Base-by-base conservation (phyloP, 345 rosid genomes). In the Boechera divaricarpa region DNA sequence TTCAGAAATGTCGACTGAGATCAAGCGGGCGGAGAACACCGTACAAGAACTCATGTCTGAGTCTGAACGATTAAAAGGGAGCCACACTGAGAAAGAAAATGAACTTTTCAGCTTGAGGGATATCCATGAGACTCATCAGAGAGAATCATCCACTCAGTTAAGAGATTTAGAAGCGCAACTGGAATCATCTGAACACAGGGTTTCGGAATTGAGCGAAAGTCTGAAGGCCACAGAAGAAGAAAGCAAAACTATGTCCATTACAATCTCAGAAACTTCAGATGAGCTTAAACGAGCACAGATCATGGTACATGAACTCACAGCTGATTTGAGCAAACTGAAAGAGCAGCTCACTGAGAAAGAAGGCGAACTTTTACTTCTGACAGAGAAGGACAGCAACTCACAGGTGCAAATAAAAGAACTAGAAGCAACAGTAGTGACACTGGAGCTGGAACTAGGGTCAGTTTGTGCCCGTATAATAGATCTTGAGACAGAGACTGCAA, bases 11-110 rank as follows among this genome's bases (percentile, higher is more conserved):
- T 80, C 89, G 29, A 75, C 31, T 80, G 87, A 84, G 78, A 86
- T 89, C 59, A 80, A 79, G 77, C 78, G 70, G 68, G 90, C 89
- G 18, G 86, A 75, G 73, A 79, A 66, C 76, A 65, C 70, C 35
- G 77, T 82, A 62, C 76, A 83, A 75, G 85, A 74, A 56, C 84
- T 82, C 65, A 51, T 39, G 73, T 69, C 73, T 33, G 89, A 89
- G 75, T 82, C 85, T 6, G 85, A 76, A 63, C 80, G 70, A 63
- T 47, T 86, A 24, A 86, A 73, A 83, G 89, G 82, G 67, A 92
- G 78, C 73, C 94, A 89, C 72, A 81, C 79, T 75, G 95, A 78
- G 68, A 93, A 80, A 73, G 95, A 89, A 35, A 83, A 79, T 75
- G 97, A 87, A 52, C 44, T 87, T 65, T 81, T 79, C 13, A 73